Conservation (phyloP, 2,329 filamentous ascomycete genomes). For the Stachybotrys chlorohalonatus region DNA sequence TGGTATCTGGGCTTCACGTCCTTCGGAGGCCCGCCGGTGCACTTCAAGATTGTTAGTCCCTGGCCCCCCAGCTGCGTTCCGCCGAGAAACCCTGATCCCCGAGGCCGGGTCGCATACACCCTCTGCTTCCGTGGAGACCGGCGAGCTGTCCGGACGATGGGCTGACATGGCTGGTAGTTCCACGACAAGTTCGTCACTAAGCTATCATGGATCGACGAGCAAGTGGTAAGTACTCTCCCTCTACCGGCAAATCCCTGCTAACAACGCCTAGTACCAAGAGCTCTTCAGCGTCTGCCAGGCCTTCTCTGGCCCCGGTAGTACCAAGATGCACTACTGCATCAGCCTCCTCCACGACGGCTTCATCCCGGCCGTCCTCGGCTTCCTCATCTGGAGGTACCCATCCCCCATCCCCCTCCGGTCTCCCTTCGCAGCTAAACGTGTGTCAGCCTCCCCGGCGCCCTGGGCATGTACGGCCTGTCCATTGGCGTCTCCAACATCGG, state of each 20-base stretch:
- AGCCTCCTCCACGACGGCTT: constrained; percentile 55
- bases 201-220: constrained; percentile 58
- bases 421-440: constrained; percentile 11
- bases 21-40: constrained; percentile 59
- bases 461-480: constrained; percentile 61
- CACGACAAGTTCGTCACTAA: constrained; percentile 46
- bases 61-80: not conserved
- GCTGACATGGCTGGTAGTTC: not conserved
- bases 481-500: constrained; percentile 54
- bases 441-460: constrained; percentile 51
- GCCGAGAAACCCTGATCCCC: no score
- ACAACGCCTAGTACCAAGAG: constrained; percentile 51
- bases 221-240: constrained; percentile 37
- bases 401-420: not conserved
- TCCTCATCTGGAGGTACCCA: constrained; percentile 53
- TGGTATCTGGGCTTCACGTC: constrained; percentile 57
- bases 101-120: no score
- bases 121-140: no score
- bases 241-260: not conserved
- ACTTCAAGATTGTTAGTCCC: constrained; percentile 51
- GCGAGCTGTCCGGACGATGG: no score
- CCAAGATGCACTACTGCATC: constrained; percentile 64
- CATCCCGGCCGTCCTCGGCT: constrained; percentile 45
- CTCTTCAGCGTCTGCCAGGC: constrained; percentile 62
- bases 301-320: constrained; percentile 57